Evolutionary conservation across 352 stramenopile genomes (phyloP).

Genomic region (Bremia lactucae): DNA sequence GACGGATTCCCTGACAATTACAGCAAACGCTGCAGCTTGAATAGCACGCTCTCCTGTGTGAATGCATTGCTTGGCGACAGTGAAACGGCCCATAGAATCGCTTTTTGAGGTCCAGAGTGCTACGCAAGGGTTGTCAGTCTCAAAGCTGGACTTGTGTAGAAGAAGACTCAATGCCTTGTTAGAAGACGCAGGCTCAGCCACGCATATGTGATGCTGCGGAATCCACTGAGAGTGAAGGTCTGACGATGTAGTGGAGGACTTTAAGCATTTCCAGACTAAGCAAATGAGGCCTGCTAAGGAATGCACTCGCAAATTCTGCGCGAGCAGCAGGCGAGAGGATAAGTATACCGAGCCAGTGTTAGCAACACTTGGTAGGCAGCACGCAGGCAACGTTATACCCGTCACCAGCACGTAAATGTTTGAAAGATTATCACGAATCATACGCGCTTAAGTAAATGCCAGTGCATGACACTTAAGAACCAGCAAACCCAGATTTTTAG

Average conservation of each 20-base stretch:
- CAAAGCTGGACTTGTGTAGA: slow-evolving; percentile 8
- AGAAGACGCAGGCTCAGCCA: slow-evolving; percentile 2
- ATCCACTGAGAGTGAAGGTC: slow-evolving; percentile 19
- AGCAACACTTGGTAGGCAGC: slow-evolving; percentile 3
- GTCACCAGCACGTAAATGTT: slow-evolving; percentile 12
- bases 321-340: slow-evolving; percentile 7
- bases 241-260: not conserved
- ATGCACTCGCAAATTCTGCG: slow-evolving; percentile 12
- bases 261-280: slow-evolving; percentile 17
- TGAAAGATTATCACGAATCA: not conserved
- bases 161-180: slow-evolving; percentile 7
- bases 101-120: slow-evolving; percentile 13
- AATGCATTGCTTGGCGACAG: slow-evolving; percentile 20
- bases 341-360: not conserved
- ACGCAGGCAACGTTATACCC: slow-evolving; percentile 12
- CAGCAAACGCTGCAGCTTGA: slow-evolving; percentile 39
- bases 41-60: slow-evolving; percentile 20
- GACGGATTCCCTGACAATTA: slow-evolving; percentile 28
- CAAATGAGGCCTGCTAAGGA: slow-evolving; percentile 11
- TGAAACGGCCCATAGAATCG: slow-evolving; percentile 23
- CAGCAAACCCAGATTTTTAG: no score
- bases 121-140: slow-evolving; percentile 13
- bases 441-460: no score
- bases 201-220: slow-evolving; percentile 4
- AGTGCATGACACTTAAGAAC: no score